Evolutionary conservation across 208 protist species (phyloP).

Genomic region (Trichomonas vaginalis): DNA sequence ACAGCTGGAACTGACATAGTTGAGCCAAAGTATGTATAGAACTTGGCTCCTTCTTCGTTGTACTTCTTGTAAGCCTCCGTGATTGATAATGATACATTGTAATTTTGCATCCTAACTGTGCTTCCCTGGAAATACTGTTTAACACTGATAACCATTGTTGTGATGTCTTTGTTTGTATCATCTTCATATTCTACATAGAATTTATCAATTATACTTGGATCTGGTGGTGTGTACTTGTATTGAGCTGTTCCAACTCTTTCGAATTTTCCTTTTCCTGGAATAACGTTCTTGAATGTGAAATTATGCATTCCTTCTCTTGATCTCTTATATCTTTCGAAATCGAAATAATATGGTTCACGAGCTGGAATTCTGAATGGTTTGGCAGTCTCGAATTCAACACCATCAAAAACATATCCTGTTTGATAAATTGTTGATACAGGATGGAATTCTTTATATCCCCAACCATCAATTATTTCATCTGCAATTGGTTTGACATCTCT

Average conservation of each 20-base stretch:
- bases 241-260: neutral
- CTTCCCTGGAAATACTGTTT: neutral
- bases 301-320: neutral
- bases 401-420: neutral
- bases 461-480: neutral
- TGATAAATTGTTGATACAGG: neutral
- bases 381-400: neutral
- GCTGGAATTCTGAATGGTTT: neutral
- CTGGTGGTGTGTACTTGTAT: neutral
- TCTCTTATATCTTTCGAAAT: neutral
- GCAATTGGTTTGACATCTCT: neutral
- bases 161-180: neutral
- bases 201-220: neutral
- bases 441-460: neutral
- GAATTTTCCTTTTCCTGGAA: neutral
- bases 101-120: neutral
- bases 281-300: neutral
- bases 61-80: neutral
- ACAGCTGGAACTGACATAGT: neutral
- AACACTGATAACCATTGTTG: neutral
- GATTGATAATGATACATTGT: neutral
- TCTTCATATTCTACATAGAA: neutral
- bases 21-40: neutral
- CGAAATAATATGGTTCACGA: neutral
- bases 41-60: neutral